phyloP scores from a whole-genome alignment of 305 asterid species.

The Euphrasia arctica region DNA sequence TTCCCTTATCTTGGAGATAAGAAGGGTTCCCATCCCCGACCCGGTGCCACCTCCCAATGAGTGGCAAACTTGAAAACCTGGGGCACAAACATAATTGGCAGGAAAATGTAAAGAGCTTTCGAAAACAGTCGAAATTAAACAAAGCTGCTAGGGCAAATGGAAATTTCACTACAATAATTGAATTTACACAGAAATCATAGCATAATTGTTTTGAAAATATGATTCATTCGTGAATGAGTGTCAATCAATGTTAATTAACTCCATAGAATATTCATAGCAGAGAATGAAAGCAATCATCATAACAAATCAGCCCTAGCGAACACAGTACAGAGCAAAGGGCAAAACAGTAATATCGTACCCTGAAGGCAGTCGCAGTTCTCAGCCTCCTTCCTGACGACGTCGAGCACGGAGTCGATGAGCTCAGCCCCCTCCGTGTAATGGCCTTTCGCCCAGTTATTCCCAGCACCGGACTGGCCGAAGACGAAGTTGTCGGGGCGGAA shows the following conservation, averaged over 20 bases:
- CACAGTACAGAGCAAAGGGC: not conserved
- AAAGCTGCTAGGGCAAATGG: no score
- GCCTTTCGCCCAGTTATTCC: conserved; percentile 33
- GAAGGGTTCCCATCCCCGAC: conserved; percentile 43
- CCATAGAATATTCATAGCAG: no score
- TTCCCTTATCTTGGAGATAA: conserved; percentile 43
- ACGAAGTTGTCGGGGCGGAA: conserved; percentile 51
- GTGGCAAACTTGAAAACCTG: conserved; percentile 48
- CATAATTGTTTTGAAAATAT: no score
- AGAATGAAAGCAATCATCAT: no score
- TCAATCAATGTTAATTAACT: no score
- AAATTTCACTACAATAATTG: no score
- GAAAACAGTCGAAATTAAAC: no score
- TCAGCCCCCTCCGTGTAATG: conserved; percentile 55
- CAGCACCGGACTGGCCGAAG: conserved; percentile 36
- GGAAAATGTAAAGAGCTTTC: no score
- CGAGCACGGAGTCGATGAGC: conserved; percentile 49
- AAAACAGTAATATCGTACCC: conserved; percentile 28
- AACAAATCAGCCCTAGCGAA: no score
- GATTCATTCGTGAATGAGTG: no score
- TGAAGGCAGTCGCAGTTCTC: conserved; percentile 50
- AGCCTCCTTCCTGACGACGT: conserved; percentile 48
- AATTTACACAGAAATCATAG: no score
- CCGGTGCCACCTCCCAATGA: conserved; percentile 48
- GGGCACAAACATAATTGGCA: no score